A percentile compares a stretch with the other conserved stretches of the same genome.
Evolutionary conservation across 108 stramenopile species (phyloP).

Genomic region (Bacterosira constricta): DNA sequence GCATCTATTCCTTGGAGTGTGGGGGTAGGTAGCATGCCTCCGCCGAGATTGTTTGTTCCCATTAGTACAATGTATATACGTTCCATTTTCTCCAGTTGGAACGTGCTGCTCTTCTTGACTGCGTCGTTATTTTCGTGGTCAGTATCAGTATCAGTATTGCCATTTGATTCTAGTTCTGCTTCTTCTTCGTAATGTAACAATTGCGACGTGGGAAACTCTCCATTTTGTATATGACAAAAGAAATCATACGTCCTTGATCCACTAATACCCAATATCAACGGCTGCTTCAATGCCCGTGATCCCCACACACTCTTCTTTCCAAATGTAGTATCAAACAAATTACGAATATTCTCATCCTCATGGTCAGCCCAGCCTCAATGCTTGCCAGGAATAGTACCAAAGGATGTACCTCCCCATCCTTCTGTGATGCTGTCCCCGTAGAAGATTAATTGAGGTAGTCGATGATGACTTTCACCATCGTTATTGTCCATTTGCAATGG

Average conservation of each 20-base stretch:
- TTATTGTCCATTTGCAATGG: neutral
- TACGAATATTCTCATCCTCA: constrained; percentile 15
- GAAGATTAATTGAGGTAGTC: constrained; percentile 37
- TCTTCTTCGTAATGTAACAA: no score
- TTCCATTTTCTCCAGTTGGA: constrained; percentile 10
- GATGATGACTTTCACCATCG: neutral
- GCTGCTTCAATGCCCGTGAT: constrained; percentile 13
- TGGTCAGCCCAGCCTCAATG: constrained; percentile 15
- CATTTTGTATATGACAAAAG: constrained; percentile 33
- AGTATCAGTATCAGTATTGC: neutral
- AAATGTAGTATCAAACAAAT: constrained; percentile 21
- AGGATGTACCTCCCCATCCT: constrained; percentile 42
- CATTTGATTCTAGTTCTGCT: no score
- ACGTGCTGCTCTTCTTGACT: neutral
- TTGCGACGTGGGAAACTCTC: constrained; percentile 39
- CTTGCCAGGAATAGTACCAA: constrained; percentile 24
- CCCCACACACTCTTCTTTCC: constrained; percentile 24
- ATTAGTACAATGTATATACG: constrained; percentile 50
- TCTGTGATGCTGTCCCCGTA: constrained; percentile 48
- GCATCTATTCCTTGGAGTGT: constrained; percentile 48
- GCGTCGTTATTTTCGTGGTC: neutral
- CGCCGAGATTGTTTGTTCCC: constrained; percentile 62
- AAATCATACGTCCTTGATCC: constrained; percentile 45
- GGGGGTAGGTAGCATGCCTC: constrained; percentile 37
- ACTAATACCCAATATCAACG: constrained; percentile 38